A percentile compares a stretch with the other conserved stretches of the same genome.
phyloP scores from a whole-genome alignment of 768 basidiomycete species.

The Punctularia strigosozonata region DNA sequence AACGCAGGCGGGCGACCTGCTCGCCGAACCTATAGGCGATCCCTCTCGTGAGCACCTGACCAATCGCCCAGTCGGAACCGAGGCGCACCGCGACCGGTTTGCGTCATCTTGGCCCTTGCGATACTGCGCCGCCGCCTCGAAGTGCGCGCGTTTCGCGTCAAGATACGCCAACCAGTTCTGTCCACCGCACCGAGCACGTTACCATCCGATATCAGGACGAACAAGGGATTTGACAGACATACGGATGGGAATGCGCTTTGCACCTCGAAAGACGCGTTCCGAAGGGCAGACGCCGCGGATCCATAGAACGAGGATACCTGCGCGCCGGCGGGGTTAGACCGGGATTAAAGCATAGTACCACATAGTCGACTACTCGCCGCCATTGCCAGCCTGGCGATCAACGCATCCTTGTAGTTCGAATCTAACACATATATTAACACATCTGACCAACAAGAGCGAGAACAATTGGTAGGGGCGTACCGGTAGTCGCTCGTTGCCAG shows the following conservation, averaged over 20 bases:
- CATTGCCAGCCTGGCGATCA: constrained; percentile 75
- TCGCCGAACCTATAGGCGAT: constrained; percentile 59
- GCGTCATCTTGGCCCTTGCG: constrained; percentile 84
- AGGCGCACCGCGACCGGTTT: too few relatives aligned
- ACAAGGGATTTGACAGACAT: constrained; percentile 10
- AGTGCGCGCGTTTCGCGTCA: constrained; percentile 75
- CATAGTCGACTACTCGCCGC: constrained; percentile 29
- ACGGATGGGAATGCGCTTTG: constrained; percentile 43
- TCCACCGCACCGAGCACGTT: constrained; percentile 3
- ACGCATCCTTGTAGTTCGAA: constrained; percentile 68
- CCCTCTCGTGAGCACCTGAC: constrained; percentile 6
- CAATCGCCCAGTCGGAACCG: too few relatives aligned
- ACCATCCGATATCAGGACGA: not conserved
- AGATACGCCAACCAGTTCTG: constrained; percentile 77
- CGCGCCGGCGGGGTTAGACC: not conserved
- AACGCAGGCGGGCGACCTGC: constrained; percentile 67
- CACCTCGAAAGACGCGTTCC: constrained; percentile 5
- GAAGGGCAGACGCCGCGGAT: constrained; percentile 6
- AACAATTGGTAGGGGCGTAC: constrained; percentile 33
- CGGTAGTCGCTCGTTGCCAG: constrained; percentile 86
- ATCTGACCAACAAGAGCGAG: not conserved
- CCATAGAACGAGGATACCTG: constrained; percentile 11
- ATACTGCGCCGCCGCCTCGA: constrained; percentile 80
- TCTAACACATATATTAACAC: constrained; percentile 20
- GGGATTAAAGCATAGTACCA: not conserved